Base-by-base conservation (phyloP, 768 basidiomycete species). In the Hygrocybe punicea region DNA sequence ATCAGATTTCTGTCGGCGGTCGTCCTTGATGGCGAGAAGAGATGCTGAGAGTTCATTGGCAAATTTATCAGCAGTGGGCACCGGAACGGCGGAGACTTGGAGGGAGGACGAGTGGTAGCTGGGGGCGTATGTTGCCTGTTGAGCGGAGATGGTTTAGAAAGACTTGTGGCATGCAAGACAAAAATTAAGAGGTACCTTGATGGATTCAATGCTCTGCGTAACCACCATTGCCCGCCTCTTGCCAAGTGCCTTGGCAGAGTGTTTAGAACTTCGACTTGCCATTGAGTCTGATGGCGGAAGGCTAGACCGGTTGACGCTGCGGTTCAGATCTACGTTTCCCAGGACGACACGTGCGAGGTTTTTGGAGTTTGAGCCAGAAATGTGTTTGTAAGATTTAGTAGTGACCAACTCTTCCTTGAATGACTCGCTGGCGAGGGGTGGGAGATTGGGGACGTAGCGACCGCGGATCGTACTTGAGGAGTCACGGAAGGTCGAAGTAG, bases 351-450 rank as follows among this genome's bases (percentile, higher is more conserved):
- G 47, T 39, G 29, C 37, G 36, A 55, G 47, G 21, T 6, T 14
- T 49, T 51, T 51, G 6, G 16, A 4, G 55, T 58, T 65, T n/a
- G 46, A 35, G 4, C 36, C 24, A 47, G 45, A 46, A 34, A 44
- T 17, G 24, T 44, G 57, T 46, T 58, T 25, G 53, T 53, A 50
- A 13, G 55, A 62, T 16, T 60, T 40, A 40, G 50, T 55, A 16
- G 61, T 48, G 4, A 29, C 55, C 1, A 65, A 51, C 45, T 67
- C 62, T 36, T 62, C 53, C 23, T 63, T 66, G 51, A 63, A 58
- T 2, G 56, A 54, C 36, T 62, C 56, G 46, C 63, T 64, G n/a
- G 63, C 63, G 8, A 64, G 61, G 4, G 65, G 60, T 34, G 58
- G 47, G 4, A 64, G 58, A 42, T 40, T 36, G 13, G 37, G 24